phyloP scores from a whole-genome alignment of 129 eudicot species.

The carrot (Daucus carota) region DNA sequence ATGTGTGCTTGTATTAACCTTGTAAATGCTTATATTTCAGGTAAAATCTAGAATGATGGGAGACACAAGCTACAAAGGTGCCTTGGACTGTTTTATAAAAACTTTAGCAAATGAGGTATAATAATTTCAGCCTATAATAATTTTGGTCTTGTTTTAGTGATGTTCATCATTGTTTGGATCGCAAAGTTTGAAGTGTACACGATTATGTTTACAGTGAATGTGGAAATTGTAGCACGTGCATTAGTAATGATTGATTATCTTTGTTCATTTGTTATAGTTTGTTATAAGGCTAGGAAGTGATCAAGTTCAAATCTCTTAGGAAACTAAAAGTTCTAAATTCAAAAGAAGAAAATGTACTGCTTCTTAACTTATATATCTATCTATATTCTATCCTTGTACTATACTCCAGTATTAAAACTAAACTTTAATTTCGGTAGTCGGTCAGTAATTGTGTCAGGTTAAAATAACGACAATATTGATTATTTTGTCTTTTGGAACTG shows the following conservation, averaged over 20 bases:
- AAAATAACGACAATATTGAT: too few species aligned
- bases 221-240: not conserved
- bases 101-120: slow-evolving; percentile 70
- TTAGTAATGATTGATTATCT: not conserved
- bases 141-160: not conserved
- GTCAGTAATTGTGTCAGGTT: too few species aligned
- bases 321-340: not conserved
- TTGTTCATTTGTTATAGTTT: not conserved
- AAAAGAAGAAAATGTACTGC: not conserved
- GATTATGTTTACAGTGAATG: not conserved
- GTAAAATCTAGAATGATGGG: slow-evolving; percentile 99
- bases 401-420: too few species aligned
- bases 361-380: not conserved
- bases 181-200: not conserved
- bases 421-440: too few species aligned
- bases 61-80: slow-evolving; percentile 64
- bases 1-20: not conserved
- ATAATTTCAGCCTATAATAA: not conserved
- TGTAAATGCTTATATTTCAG: slow-evolving; percentile 33
- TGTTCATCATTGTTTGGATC: not conserved
- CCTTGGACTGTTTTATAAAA: slow-evolving; percentile 68
- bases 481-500: too few species aligned
- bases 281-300: not conserved
- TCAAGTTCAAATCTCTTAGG: not conserved
- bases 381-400: too few species aligned